Evolutionary conservation across 306 rosid genomes (phyloP).

Genomic region (Rosa lucieae): DNA sequence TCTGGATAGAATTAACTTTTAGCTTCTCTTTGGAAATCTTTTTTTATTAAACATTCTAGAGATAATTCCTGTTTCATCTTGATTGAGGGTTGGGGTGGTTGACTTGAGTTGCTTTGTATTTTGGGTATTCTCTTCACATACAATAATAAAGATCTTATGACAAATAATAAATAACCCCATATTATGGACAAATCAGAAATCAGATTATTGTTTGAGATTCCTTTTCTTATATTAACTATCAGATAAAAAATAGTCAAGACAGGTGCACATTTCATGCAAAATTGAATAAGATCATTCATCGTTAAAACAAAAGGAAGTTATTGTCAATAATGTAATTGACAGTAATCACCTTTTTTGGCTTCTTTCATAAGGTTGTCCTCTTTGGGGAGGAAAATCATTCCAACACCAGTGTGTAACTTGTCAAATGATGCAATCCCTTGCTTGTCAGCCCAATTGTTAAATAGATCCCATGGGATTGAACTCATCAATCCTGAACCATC

Average conservation of each 20-base stretch:
- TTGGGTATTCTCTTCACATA: not conserved
- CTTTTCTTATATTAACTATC: not conserved
- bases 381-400: slow-evolving; percentile 92
- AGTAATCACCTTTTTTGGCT: slow-evolving; percentile 78
- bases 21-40: not conserved
- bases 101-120: not conserved
- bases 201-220: not conserved
- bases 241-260: not conserved
- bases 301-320: slow-evolving; percentile 24
- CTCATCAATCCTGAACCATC: slow-evolving; percentile 98
- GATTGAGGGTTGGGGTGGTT: not conserved
- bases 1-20: not conserved
- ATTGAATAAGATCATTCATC: slow-evolving; percentile 24
- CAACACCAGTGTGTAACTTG: slow-evolving; percentile 92
- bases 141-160: not conserved
- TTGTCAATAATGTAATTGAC: slow-evolving; percentile 21
- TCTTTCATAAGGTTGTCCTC: slow-evolving; percentile 57
- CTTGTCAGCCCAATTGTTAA: slow-evolving; percentile 73
- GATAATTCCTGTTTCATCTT: not conserved
- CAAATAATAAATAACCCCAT: not conserved
- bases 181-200: not conserved
- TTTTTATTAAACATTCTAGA: not conserved
- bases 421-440: slow-evolving; percentile 90
- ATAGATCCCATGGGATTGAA: slow-evolving; percentile 87
- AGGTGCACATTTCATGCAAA: not conserved